Conservation (phyloP, 148 eudicot genomes). For the Chenopodium berlandieri region DNA sequence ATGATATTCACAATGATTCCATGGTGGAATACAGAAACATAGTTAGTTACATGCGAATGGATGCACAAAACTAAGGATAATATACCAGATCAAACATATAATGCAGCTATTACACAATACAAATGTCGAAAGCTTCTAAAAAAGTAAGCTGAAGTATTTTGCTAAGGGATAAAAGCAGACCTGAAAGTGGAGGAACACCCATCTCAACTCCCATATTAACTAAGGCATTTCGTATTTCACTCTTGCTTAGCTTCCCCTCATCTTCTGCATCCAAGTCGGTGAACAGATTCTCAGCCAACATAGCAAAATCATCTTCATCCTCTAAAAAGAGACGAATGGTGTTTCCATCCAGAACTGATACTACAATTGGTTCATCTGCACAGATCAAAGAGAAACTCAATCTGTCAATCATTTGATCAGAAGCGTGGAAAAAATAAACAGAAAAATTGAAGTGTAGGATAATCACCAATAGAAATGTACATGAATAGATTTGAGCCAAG, state of each 20-base stretch:
- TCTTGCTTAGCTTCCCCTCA: slow-evolving; percentile 61
- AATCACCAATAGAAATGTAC: not conserved
- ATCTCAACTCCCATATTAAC: slow-evolving; percentile 62
- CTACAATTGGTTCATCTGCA: slow-evolving; percentile 63
- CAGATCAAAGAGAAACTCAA: slow-evolving; percentile 5
- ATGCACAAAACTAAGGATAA: not conserved
- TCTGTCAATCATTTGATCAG: not conserved
- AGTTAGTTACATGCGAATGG: not conserved
- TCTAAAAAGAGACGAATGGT: slow-evolving; percentile 48
- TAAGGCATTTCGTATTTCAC: slow-evolving; percentile 52
- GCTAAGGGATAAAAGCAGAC: slow-evolving; percentile 27
- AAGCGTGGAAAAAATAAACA: not conserved
- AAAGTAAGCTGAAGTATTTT: not conserved
- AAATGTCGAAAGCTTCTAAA: not conserved
- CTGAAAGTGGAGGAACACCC: slow-evolving; percentile 77
- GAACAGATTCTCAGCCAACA: slow-evolving; percentile 72
- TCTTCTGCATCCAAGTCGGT: slow-evolving; percentile 64
- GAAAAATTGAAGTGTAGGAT: not conserved
- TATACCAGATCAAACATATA: not conserved
- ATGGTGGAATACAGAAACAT: not conserved
- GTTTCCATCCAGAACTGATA: slow-evolving; percentile 61
- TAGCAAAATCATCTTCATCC: slow-evolving; percentile 80
- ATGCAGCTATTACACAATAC: not conserved
- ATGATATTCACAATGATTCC: not conserved
- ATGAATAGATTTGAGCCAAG: not conserved